phyloP scores from a whole-genome alignment of 805 yeast species.

The Saccharomycopsis fermentans region DNA sequence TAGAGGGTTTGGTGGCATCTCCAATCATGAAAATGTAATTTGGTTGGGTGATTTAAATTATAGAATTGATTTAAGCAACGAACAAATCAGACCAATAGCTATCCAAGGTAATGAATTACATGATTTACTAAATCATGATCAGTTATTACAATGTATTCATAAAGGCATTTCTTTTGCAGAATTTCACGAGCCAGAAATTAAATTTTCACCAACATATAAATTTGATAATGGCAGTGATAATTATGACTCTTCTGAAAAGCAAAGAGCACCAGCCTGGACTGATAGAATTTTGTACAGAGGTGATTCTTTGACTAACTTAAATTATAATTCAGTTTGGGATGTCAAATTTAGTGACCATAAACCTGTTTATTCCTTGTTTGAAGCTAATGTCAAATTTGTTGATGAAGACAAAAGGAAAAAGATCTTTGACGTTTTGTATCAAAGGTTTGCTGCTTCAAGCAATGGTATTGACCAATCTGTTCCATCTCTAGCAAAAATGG shows the following conservation, averaged over 20 bases:
- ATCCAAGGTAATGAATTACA: slow-evolving; percentile 30
- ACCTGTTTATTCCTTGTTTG: slow-evolving; percentile 80
- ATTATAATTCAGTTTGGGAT: slow-evolving; percentile 55
- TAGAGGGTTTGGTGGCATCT: slow-evolving; percentile 48
- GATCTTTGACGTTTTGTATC: slow-evolving; percentile 50
- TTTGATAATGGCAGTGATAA: slow-evolving; percentile 72
- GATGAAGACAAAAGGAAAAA: slow-evolving; percentile 51
- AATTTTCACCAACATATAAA: slow-evolving; percentile 85
- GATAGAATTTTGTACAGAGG: slow-evolving; percentile 75
- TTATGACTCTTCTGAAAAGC: slow-evolving; percentile 88
- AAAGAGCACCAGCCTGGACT: slow-evolving; percentile 93
- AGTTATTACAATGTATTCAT: slow-evolving; percentile 64
- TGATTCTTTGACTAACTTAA: slow-evolving; percentile 44
- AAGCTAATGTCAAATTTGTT: slow-evolving; percentile 53
- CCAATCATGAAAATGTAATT: slow-evolving; percentile 75
- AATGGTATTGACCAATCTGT: slow-evolving; percentile 20
- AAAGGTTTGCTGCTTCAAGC: slow-evolving; percentile 35
- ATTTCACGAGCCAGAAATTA: slow-evolving; percentile 66
- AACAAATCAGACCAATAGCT: slow-evolving; percentile 54
- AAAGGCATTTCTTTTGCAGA: slow-evolving; percentile 62
- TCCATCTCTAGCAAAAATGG: slow-evolving; percentile 19
- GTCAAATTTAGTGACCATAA: slow-evolving; percentile 76
- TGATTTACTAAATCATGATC: slow-evolving; percentile 61
- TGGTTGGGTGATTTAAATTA: slow-evolving; percentile 97
- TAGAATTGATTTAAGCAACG: slow-evolving; percentile 45